Evolutionary conservation across 306 rosid genomes (phyloP).

Genomic region (Lagenaria siceraria): DNA sequence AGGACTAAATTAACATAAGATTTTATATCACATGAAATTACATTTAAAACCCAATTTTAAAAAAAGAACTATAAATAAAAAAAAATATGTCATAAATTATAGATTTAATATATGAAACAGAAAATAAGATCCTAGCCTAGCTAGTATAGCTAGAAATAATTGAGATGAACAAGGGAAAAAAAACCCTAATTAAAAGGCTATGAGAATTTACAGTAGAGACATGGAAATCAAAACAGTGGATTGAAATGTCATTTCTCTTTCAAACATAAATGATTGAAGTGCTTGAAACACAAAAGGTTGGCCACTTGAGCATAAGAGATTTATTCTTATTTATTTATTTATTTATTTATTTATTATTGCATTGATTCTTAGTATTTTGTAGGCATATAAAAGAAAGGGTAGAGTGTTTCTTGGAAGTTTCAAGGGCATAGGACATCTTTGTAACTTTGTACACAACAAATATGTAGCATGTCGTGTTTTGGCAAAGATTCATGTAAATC

Average conservation of each 20-base stretch:
- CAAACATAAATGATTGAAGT: not conserved
- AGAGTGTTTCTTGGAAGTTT: not conserved
- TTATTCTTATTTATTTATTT: not conserved
- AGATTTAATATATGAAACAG: not conserved
- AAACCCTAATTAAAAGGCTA: not conserved
- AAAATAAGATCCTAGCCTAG: not conserved
- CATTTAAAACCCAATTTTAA: not conserved
- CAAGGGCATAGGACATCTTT: conserved; percentile 8
- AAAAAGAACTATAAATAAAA: not conserved
- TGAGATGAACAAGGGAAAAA: not conserved
- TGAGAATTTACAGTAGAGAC: not conserved
- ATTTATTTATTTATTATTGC: not conserved
- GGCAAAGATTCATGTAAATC: not conserved
- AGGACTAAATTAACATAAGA: not conserved
- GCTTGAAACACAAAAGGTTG: not conserved
- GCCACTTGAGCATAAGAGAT: not conserved
- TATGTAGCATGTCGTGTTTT: conserved; percentile 4
- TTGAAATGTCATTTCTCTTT: not conserved
- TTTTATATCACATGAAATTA: not conserved
- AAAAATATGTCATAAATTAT: not conserved
- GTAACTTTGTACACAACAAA: conserved; percentile 10
- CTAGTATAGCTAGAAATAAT: not conserved
- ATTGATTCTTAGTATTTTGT: conserved; percentile 5
- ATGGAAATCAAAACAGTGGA: conserved; percentile 5
- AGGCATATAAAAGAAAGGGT: not conserved